phyloP scores from a whole-genome alignment of 768 basidiomycete species.

The Serendipita indica region DNA sequence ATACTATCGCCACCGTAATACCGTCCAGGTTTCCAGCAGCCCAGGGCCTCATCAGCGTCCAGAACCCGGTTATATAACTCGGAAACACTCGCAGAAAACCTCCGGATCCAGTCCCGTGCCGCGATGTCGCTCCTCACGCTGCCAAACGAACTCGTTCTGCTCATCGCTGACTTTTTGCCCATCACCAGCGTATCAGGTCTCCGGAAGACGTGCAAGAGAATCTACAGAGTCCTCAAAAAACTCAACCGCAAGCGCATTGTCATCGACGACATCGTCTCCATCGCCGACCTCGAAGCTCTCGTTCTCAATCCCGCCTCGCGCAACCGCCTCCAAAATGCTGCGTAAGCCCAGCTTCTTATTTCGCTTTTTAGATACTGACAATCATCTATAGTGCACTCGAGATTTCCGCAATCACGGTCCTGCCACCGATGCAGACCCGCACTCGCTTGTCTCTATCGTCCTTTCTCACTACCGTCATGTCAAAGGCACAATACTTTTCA shows the following conservation, averaged over 20 bases:
- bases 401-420: constrained; percentile 7
- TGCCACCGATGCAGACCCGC: not conserved
- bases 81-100: not conserved
- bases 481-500: not conserved
- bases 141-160: not conserved
- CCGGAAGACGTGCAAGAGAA: not conserved
- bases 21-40: not conserved
- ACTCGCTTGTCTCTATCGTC: constrained; percentile 8
- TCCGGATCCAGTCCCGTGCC: not conserved
- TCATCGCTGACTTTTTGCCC: not conserved
- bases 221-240: not conserved
- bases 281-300: not conserved
- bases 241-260: constrained; percentile 1
- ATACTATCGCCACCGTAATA: not conserved
- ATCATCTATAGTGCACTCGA: not conserved
- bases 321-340: not conserved
- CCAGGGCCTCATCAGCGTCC: not conserved
- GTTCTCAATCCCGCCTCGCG: not conserved
- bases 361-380: not conserved
- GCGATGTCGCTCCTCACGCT: not conserved
- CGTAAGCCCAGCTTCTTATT: not conserved
- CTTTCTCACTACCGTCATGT: not conserved
- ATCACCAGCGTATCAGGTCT: not conserved
- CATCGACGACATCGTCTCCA: constrained; percentile 3
- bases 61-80: not conserved